A percentile compares a stretch with the other conserved stretches of the same genome.
Evolutionary conservation across 345 rosid genomes (phyloP).

Genomic region (Melastoma malabathricum): DNA sequence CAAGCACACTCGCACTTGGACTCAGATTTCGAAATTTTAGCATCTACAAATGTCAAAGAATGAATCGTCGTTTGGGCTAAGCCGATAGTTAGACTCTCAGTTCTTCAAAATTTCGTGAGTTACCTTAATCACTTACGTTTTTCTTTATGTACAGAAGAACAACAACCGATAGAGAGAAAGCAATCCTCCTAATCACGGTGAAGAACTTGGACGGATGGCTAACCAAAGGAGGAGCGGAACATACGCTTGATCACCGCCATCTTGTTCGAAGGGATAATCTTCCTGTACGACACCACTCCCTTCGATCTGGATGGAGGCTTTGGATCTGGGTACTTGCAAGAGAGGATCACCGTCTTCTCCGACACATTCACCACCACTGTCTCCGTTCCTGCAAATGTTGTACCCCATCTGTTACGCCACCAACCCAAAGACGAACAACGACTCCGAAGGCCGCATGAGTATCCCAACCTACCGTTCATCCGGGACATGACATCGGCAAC

Average conservation of each 20-base stretch:
- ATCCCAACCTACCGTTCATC: constrained; percentile 39
- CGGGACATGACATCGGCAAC: constrained; percentile 65
- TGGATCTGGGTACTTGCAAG: constrained; percentile 34
- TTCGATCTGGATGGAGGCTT: constrained; percentile 14
- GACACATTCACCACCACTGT: constrained; percentile 46
- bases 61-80: no score
- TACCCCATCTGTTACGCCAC: neutral
- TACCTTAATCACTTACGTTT: no score
- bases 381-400: constrained; percentile 41
- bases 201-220: no score
- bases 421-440: neutral
- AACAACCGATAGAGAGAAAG: no score
- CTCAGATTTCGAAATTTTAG: no score
- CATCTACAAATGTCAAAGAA: no score
- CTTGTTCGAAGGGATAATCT: constrained; percentile 28
- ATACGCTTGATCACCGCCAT: constrained; percentile 41
- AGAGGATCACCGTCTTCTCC: constrained; percentile 71
- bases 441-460: neutral
- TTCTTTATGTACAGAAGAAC: no score
- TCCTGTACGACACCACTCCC: constrained; percentile 13
- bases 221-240: constrained; percentile 8
- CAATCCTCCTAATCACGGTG: neutral
- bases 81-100: no score
- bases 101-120: no score
- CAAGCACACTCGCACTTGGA: no score